phyloP scores from a whole-genome alignment of 306 rosid genomes.

The Arachis stenosperma region DNA sequence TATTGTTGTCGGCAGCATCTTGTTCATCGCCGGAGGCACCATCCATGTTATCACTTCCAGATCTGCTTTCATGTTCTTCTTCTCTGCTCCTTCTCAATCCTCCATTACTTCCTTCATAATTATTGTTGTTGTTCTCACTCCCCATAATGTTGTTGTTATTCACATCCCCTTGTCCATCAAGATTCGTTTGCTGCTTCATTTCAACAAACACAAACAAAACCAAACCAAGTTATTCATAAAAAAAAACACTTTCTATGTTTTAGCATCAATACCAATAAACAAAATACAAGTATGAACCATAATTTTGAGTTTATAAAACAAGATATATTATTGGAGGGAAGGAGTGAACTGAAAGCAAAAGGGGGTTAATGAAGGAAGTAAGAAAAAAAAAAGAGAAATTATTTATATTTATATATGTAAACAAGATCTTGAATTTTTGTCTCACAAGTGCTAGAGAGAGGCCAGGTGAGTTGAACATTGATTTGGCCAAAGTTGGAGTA shows the following conservation, averaged over 20 bases:
- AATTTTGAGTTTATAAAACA: background rate
- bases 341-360: background rate
- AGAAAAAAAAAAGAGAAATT: background rate
- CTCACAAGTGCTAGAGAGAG: constrained; percentile 89
- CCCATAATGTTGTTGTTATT: constrained; percentile 21
- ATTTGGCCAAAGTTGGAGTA: constrained; percentile 72
- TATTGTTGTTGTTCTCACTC: too few relatives aligned
- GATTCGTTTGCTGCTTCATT: constrained; percentile 61
- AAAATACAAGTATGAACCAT: too few relatives aligned
- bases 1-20: constrained; percentile 69
- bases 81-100: constrained; percentile 76
- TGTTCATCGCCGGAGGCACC: constrained; percentile 93
- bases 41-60: constrained; percentile 93
- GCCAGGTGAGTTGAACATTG: constrained; percentile 93
- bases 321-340: too few relatives aligned
- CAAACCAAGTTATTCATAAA: background rate
- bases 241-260: background rate
- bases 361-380: background rate
- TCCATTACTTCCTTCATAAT: constrained; percentile 50
- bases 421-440: constrained; percentile 10
- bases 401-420: too few relatives aligned
- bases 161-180: constrained; percentile 73
- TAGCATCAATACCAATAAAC: background rate
- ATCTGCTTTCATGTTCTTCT: constrained; percentile 92
- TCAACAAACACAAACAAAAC: background rate